phyloP scores from a whole-genome alignment of 352 stramenopile species.

The Pythium brachiatum region DNA sequence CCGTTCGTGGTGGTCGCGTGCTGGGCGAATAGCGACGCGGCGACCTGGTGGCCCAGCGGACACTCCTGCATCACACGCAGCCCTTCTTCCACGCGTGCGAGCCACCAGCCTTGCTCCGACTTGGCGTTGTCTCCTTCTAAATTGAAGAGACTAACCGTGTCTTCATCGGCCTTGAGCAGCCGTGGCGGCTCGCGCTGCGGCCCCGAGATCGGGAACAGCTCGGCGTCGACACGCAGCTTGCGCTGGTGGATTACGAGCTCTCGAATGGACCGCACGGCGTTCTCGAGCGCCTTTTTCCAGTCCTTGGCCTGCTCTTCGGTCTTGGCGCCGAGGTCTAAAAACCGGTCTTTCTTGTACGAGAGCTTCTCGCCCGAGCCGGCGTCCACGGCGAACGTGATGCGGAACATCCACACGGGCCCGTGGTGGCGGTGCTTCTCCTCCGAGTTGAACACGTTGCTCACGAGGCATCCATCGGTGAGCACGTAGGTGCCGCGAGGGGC shows the following conservation, averaged over 20 bases:
- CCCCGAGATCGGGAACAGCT: slow-evolving; percentile 53
- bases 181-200: slow-evolving; percentile 59
- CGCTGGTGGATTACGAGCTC: slow-evolving; percentile 73
- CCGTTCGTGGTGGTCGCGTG: slow-evolving; percentile 76
- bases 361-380: slow-evolving; percentile 51
- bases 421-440: slow-evolving; percentile 89
- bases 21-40: slow-evolving; percentile 77
- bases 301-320: slow-evolving; percentile 77
- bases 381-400: slow-evolving; percentile 83
- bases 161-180: slow-evolving; percentile 76
- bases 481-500: slow-evolving; percentile 82
- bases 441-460: slow-evolving; percentile 82
- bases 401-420: slow-evolving; percentile 86
- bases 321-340: slow-evolving; percentile 84
- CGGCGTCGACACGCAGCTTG: slow-evolving; percentile 73
- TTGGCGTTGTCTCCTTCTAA: slow-evolving; percentile 82
- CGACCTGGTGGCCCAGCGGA: slow-evolving; percentile 72
- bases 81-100: slow-evolving; percentile 77
- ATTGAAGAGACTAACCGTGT: slow-evolving; percentile 85
- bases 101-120: slow-evolving; percentile 83
- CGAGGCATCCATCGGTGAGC: slow-evolving; percentile 75
- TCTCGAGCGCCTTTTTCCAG: slow-evolving; percentile 80
- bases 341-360: slow-evolving; percentile 87
- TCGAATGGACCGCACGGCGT: slow-evolving; percentile 69
- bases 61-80: slow-evolving; percentile 87